Evolutionary conservation across 768 basidiomycete genomes (phyloP).

Genomic region (Xanthoconium purpureum): DNA sequence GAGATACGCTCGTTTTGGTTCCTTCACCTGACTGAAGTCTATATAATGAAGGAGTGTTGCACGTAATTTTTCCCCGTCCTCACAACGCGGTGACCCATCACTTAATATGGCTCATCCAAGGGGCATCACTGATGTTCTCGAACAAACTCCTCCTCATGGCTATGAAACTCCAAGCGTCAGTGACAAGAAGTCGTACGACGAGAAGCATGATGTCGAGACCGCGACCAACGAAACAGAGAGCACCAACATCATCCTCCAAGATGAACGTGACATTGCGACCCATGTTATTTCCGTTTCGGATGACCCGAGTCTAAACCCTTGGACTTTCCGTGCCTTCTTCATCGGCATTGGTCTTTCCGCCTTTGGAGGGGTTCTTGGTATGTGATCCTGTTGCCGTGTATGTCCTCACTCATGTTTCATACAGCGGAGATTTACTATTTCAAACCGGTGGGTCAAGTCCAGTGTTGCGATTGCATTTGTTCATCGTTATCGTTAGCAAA

Average conservation of each 20-base stretch:
- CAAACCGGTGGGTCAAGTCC: conserved; percentile 42
- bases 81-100: not conserved
- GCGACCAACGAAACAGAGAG: conserved; percentile 11
- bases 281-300: conserved; percentile 43
- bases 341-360: conserved; percentile 53
- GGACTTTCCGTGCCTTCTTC: conserved; percentile 35
- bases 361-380: conserved; percentile 53
- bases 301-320: conserved; percentile 18
- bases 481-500: conserved; percentile 39
- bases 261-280: conserved; percentile 48
- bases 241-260: conserved; percentile 29
- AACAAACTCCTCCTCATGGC: not conserved
- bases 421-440: conserved; percentile 46
- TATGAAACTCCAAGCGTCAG: conserved; percentile 4
- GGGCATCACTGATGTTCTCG: not conserved
- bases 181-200: conserved; percentile 23
- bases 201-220: conserved; percentile 36
- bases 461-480: not conserved
- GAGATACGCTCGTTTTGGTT: no score
- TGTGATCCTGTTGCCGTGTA: conserved; percentile 2
- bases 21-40: no score
- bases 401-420: conserved; percentile 1
- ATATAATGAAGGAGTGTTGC: not conserved
- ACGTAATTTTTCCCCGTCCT: not conserved
- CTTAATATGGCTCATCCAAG: conserved; percentile 8